Evolutionary conservation across 164 flowering plant genomes (phyloP).

Genomic region (Magnolia kwangsiensis): DNA sequence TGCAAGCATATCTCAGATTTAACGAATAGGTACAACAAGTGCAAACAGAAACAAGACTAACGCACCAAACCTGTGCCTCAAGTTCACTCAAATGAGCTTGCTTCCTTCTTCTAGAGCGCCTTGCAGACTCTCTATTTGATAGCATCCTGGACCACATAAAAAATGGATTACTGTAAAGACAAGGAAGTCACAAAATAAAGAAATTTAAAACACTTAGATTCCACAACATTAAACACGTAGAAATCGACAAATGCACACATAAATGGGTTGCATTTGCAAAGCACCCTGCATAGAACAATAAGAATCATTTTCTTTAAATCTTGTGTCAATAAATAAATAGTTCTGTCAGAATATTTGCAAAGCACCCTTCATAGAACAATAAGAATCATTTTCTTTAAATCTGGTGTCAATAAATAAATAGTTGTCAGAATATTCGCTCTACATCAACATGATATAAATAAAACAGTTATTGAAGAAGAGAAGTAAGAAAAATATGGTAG

Average conservation of each 20-base stretch:
- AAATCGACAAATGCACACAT: neutral
- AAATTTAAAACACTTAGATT: neutral
- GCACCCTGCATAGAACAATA: neutral
- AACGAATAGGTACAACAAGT: neutral
- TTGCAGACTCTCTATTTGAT: constrained; percentile 93
- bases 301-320: too few relatives aligned
- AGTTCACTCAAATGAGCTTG: constrained; percentile 94
- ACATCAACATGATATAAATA: neutral
- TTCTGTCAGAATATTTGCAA: neutral
- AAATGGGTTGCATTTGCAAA: neutral
- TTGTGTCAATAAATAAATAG: neutral
- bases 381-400: too few relatives aligned
- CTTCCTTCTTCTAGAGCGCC: constrained; percentile 94
- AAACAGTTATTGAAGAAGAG: neutral
- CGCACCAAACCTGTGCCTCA: constrained; percentile 63
- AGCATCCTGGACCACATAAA: constrained; percentile 62
- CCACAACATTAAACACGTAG: neutral
- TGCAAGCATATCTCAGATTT: neutral
- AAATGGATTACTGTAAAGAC: constrained; percentile 1
- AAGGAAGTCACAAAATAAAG: neutral
- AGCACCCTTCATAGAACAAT: too few relatives aligned
- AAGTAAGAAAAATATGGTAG: too few relatives aligned
- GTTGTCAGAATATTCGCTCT: neutral
- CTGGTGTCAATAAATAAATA: too few relatives aligned
- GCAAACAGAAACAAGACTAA: constrained; percentile 5